Conservation (phyloP, 2,329 filamentous ascomycete genomes). For the Uncinocarpus reesii region DNA sequence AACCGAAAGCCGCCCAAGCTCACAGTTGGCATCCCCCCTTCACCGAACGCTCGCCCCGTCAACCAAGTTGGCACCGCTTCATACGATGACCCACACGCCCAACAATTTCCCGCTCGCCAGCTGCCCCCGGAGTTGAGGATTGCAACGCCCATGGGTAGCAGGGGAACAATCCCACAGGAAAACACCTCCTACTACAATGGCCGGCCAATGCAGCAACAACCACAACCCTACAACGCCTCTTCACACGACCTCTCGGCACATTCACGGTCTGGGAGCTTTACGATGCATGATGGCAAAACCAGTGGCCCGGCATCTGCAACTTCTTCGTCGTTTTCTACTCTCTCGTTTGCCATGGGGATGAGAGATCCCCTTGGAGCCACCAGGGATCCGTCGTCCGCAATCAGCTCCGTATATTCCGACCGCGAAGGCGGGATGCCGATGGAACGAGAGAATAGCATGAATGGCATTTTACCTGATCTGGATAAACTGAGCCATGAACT, state of each 20-base stretch:
- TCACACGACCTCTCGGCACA: slow-evolving; percentile 72
- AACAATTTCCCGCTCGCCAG: slow-evolving; percentile 42
- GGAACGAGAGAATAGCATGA: slow-evolving; percentile 73
- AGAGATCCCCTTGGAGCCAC: slow-evolving; percentile 53
- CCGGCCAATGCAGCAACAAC: slow-evolving; percentile 37
- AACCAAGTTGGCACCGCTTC: slow-evolving; percentile 23
- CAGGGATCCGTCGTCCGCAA: slow-evolving; percentile 78
- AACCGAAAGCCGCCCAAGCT: slow-evolving; percentile 60
- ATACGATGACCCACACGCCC: slow-evolving; percentile 30
- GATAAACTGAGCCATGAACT: slow-evolving; percentile 74
- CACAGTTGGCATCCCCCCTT: slow-evolving; percentile 81
- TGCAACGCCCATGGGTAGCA: slow-evolving; percentile 72
- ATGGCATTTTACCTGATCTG: slow-evolving; percentile 58
- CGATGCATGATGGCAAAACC: slow-evolving; percentile 53
- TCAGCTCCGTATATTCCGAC: slow-evolving; percentile 74
- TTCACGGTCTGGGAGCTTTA: slow-evolving; percentile 72
- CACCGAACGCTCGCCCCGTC: slow-evolving; percentile 69
- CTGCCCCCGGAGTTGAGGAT: slow-evolving; percentile 70
- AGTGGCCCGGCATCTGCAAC: slow-evolving; percentile 78
- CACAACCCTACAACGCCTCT: slow-evolving; percentile 51
- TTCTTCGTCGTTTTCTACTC: slow-evolving; percentile 72
- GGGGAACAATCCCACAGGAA: slow-evolving; percentile 57
- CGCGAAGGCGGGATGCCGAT: slow-evolving; percentile 63
- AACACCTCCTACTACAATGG: slow-evolving; percentile 45
- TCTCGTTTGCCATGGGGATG: slow-evolving; percentile 68